Evolutionary conservation across 108 stramenopile species (phyloP).

Genomic region (Aurantiochytrium sp.): DNA sequence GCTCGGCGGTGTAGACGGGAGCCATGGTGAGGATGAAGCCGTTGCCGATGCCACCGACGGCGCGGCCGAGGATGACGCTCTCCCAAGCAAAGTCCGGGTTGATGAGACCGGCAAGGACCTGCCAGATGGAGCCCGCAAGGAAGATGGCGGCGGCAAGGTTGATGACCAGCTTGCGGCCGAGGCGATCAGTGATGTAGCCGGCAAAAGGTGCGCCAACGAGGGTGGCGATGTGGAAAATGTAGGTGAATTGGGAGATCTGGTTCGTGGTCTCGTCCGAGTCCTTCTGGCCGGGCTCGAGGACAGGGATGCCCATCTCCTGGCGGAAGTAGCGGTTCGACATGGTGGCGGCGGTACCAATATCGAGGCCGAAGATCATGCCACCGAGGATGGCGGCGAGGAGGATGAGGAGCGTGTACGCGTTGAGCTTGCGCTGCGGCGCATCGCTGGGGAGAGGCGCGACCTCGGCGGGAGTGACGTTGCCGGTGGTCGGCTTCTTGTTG

Average conservation of each 20-base stretch:
- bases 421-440: slow-evolving; percentile 2
- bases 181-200: neutral
- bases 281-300: neutral
- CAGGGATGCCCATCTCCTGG: neutral
- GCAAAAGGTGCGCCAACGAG: slow-evolving; percentile 6
- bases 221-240: neutral
- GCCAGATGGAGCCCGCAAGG: neutral
- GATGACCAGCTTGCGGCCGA: neutral
- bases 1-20: neutral
- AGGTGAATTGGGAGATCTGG: neutral
- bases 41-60: slow-evolving; percentile 1
- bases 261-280: neutral
- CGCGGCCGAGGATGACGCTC: neutral
- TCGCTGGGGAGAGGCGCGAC: neutral
- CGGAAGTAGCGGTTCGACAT: neutral
- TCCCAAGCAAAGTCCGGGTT: neutral
- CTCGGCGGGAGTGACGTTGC: neutral
- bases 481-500: neutral
- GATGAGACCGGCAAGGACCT: neutral
- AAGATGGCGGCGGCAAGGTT: neutral
- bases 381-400: neutral
- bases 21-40: neutral
- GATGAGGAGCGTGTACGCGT: neutral
- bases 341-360: neutral
- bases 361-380: neutral